A percentile compares a stretch with the other conserved stretches of the same genome.
These are phyloP conservation scores for Botrytis galanthina DNA, from an alignment of 2,329 filamentous ascomycete species.

Conservation along the genomic window DNA sequence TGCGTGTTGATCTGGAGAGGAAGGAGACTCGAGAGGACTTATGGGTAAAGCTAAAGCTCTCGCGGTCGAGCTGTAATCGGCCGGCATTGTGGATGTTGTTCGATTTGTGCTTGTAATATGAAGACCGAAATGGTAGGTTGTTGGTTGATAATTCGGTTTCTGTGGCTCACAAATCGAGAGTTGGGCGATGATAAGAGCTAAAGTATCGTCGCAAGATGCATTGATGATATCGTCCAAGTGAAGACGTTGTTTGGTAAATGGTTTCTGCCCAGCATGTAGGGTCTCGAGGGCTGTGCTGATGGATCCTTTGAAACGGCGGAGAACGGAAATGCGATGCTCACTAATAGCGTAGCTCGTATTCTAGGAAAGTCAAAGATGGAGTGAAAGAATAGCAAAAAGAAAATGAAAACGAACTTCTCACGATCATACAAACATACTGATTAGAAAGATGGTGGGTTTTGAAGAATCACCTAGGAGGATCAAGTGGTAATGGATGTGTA, in stretches of 20 bases:
- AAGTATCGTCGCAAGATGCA: constrained; percentile 6
- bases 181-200: background rate
- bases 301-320: constrained; percentile 15
- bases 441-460: background rate
- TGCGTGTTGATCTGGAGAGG: constrained; percentile 40
- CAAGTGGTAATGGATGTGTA: background rate
- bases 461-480: background rate
- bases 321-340: background rate
- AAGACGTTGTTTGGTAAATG: background rate
- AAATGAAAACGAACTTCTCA: background rate
- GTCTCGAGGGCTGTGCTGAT: constrained; percentile 14
- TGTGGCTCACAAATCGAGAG: background rate
- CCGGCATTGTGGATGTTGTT: constrained; percentile 44
- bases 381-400: background rate
- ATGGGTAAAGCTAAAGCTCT: constrained; percentile 48
- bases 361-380: background rate
- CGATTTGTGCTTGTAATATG: background rate
- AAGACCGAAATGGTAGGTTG: background rate
- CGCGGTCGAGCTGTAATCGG: constrained; percentile 51
- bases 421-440: background rate
- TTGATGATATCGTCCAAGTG: background rate
- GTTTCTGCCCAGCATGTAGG: background rate
- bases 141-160: background rate
- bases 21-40: constrained; percentile 48
- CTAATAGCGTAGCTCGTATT: background rate